Percentiles rank a stretch among this genome's conserved stretches.
Evolutionary conservation across 345 rosid genomes (phyloP).

Genomic region (Eucalyptus coolabah): DNA sequence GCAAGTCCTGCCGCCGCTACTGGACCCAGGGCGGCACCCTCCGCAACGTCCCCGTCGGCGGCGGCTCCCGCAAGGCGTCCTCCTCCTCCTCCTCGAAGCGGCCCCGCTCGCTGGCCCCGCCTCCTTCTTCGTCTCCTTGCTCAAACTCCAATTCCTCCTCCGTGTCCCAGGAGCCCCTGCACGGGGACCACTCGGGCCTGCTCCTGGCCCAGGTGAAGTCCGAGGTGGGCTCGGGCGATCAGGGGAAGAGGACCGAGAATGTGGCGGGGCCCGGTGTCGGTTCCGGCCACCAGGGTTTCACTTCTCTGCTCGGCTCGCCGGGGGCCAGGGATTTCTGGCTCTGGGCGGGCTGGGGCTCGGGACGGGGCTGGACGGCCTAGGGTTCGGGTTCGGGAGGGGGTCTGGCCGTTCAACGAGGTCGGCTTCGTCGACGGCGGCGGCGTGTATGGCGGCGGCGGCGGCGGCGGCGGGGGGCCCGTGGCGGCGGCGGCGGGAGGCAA

Average conservation of each 20-base stretch:
- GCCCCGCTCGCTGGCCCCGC: constrained; percentile 11
- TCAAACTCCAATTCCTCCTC: constrained; percentile 3
- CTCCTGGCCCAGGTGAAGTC: background rate
- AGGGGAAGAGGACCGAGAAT: background rate
- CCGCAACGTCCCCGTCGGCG: constrained; percentile 58
- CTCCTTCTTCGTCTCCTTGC: constrained; percentile 1
- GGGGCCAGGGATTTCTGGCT: background rate
- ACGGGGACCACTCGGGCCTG: background rate
- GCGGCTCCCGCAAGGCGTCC: constrained; percentile 40
- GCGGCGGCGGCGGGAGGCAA: constrained; percentile 1
- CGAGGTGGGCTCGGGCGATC: background rate
- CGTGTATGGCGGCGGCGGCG: background rate
- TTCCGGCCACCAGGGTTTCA: background rate
- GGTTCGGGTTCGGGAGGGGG: constrained; percentile 13
- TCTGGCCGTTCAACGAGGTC: constrained; percentile 27
- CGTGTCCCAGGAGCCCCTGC: constrained; percentile 11
- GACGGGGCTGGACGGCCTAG: constrained; percentile 13
- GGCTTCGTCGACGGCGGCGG: constrained; percentile 1
- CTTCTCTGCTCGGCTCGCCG: background rate
- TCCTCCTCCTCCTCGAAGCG: constrained; percentile 24
- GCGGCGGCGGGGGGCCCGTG: background rate
- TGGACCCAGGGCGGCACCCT: constrained; percentile 71
- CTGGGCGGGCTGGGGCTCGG: background rate
- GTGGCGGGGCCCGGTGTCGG: constrained; percentile 8
- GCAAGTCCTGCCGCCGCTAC: constrained; percentile 63